Percentiles rank a stretch among this genome's conserved stretches.
Conservation (phyloP, 1,284 basidiomycete species). For the Cerioporus squamosus region DNA sequence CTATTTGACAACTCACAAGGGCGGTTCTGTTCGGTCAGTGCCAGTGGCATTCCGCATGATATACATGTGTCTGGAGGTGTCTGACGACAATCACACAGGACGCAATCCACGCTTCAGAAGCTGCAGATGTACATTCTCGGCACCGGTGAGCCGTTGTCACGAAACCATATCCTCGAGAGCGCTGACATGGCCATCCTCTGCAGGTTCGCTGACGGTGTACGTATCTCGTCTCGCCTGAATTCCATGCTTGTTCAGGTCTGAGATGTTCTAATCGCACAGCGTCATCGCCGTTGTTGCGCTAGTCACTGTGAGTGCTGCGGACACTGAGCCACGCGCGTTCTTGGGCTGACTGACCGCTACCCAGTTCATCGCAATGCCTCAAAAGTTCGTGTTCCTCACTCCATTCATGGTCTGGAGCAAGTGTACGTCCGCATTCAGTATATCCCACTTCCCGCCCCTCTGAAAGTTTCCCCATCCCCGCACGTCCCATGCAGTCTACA, state of each 20-base stretch:
- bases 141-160: constrained; percentile 15
- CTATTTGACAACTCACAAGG: constrained; percentile 13
- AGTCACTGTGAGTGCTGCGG: background rate
- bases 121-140: constrained; percentile 29
- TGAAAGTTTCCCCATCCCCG: too few species aligned
- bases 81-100: constrained; percentile 7
- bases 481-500: constrained; percentile 36
- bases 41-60: background rate
- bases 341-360: background rate
- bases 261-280: background rate
- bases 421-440: constrained; percentile 25
- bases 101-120: constrained; percentile 18
- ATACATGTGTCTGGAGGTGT: background rate
- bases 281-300: background rate
- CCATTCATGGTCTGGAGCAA: constrained; percentile 44
- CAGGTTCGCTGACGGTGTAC: constrained; percentile 12
- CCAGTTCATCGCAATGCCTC: constrained; percentile 42
- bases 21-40: constrained; percentile 16
- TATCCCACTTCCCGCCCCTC: background rate
- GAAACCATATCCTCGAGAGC: too few species aligned
- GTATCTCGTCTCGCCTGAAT: background rate
- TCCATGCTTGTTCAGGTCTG: too few species aligned
- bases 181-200: too few species aligned
- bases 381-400: constrained; percentile 42
- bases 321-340: background rate